These are phyloP conservation scores for Fusarium subglutinans DNA, from an alignment of 2,329 filamentous ascomycete genomes.

Conservation along the genomic window DNA sequence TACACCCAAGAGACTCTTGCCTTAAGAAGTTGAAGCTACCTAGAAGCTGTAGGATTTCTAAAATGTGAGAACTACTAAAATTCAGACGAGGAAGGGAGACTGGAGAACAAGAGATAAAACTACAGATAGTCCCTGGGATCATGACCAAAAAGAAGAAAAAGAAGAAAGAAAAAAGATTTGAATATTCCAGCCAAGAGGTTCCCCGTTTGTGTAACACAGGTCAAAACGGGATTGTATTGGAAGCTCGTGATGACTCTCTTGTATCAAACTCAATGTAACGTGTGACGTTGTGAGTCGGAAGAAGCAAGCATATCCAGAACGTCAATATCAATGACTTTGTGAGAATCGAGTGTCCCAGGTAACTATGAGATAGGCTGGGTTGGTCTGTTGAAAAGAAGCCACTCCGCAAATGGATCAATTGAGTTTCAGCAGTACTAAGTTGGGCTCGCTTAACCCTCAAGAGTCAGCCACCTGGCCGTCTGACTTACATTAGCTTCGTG, in stretches of 20 bases:
- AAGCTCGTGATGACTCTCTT: not conserved
- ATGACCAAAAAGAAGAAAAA: not conserved
- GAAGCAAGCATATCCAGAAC: not conserved
- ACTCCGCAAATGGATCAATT: not conserved
- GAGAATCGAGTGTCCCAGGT: not conserved
- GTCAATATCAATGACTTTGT: not conserved
- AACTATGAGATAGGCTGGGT: not conserved
- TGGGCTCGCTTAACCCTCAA: not conserved
- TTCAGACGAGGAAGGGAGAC: not conserved
- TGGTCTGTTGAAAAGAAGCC: not conserved
- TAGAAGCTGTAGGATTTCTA: not conserved
- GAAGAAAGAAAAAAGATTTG: not conserved
- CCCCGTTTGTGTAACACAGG: not conserved
- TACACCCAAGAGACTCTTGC: constrained; percentile 67
- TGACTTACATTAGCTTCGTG: constrained; percentile 18
- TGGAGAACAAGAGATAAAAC: not conserved
- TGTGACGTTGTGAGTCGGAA: not conserved
- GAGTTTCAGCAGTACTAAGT: not conserved
- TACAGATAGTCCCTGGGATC: not conserved
- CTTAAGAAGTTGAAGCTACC: constrained; percentile 46
- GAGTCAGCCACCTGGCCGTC: constrained; percentile 3
- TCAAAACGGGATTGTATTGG: not conserved
- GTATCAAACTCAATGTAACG: not conserved
- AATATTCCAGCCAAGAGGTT: not conserved
- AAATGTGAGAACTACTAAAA: constrained; percentile 7